Conservation (phyloP, 768 basidiomycete species). For the Rhodotorula sphaerocarpa region DNA sequence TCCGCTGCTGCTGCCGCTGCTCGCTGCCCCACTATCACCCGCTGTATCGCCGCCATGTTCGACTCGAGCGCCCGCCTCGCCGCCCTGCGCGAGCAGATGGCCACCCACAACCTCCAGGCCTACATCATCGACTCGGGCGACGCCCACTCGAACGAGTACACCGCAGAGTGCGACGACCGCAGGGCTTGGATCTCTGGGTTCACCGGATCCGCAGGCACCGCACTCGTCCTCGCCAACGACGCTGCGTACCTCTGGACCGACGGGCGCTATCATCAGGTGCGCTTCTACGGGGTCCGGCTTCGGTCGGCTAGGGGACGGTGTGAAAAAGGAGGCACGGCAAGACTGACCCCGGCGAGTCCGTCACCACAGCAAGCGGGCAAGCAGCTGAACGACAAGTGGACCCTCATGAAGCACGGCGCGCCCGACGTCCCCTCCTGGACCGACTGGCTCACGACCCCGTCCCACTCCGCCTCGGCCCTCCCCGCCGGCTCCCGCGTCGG, state of each 20-base stretch:
- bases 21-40: background rate
- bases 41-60: background rate
- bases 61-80: constrained; percentile 8
- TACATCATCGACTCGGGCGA: constrained; percentile 80
- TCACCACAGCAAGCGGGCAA: constrained; percentile 66
- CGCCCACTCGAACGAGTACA: constrained; percentile 58
- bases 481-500: constrained; percentile 60
- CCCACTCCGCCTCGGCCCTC: constrained; percentile 48
- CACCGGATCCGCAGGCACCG: constrained; percentile 71
- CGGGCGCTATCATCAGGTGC: constrained; percentile 66
- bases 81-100: constrained; percentile 5
- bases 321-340: too few relatives aligned
- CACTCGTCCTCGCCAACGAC: constrained; percentile 57
- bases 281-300: background rate
- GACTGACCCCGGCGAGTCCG: background rate
- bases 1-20: background rate
- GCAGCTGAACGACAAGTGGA: constrained; percentile 86
- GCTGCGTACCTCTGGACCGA: constrained; percentile 84
- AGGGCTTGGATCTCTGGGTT: constrained; percentile 87
- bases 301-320: too few relatives aligned
- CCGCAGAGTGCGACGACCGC: constrained; percentile 3
- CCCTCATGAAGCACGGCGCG: constrained; percentile 81
- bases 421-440: constrained; percentile 65
- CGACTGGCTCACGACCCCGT: constrained; percentile 62
- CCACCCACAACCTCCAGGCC: constrained; percentile 8